These are phyloP conservation scores for Blastobotrys proliferans DNA, from an alignment of 1,139 yeast species.

Conservation along the genomic window DNA sequence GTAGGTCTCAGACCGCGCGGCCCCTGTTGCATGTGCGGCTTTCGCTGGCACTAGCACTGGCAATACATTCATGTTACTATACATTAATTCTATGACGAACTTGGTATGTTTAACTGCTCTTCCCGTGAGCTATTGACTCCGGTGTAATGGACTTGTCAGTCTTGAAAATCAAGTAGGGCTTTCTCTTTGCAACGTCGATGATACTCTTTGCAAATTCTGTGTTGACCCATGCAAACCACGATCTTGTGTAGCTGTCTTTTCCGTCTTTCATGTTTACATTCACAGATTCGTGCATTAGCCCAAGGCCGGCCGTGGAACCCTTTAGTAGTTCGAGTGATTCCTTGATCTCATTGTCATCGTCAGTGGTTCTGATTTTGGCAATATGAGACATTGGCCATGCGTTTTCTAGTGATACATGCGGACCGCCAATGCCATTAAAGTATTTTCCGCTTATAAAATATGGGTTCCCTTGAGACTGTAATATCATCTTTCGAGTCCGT, in stretches of 20 bases:
- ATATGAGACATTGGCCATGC: conserved; percentile 93
- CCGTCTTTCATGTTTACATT: conserved; percentile 50
- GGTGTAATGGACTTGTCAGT: conserved; percentile 5
- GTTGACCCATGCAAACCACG: conserved; percentile 96
- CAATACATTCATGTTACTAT: too few relatives aligned
- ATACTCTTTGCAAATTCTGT: conserved; percentile 86
- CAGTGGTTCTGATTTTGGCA: conserved; percentile 67
- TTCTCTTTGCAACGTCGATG: conserved; percentile 64
- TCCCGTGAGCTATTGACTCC: conserved; percentile 5
- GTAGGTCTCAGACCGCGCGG: too few relatives aligned
- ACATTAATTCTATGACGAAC: too few relatives aligned
- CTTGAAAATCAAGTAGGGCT: conserved; percentile 68
- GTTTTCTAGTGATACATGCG: conserved; percentile 72
- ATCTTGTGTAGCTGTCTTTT: conserved; percentile 47
- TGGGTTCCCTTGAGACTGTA: conserved; percentile 70
- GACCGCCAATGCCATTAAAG: conserved; percentile 85
- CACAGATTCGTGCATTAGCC: conserved; percentile 81
- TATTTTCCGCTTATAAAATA: conserved; percentile 58
- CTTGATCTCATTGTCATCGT: conserved; percentile 64
- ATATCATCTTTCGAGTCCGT: conserved; percentile 72
- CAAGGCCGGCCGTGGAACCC: conserved; percentile 64
- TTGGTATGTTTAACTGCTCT: too few relatives aligned
- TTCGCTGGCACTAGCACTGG: too few relatives aligned
- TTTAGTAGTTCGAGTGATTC: conserved; percentile 49
- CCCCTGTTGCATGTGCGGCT: too few relatives aligned